phyloP scores from a whole-genome alignment of 495 filamentous ascomycete genomes.

The Penicillium taxi region DNA sequence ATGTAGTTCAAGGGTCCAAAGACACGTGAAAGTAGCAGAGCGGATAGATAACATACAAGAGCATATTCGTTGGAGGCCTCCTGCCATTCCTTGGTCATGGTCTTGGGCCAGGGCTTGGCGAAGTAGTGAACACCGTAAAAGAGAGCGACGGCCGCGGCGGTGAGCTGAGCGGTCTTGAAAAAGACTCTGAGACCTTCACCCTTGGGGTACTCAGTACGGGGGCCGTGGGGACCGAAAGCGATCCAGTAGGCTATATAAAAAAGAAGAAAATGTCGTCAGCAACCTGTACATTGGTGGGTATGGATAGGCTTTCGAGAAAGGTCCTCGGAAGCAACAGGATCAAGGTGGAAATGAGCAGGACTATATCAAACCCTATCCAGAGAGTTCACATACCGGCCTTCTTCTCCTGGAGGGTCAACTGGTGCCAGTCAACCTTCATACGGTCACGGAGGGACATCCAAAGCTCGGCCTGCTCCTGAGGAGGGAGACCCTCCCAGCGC shows the following conservation, averaged over 20 bases:
- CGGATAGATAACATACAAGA: slow-evolving; percentile 54
- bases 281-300: no score
- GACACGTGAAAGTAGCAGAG: not conserved
- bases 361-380: not conserved
- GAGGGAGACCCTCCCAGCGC: slow-evolving; percentile 94
- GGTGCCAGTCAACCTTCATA: slow-evolving; percentile 95
- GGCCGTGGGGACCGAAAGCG: slow-evolving; percentile 92
- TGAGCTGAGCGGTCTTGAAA: slow-evolving; percentile 57
- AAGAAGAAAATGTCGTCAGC: slow-evolving; percentile 16
- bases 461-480: slow-evolving; percentile 96
- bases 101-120: slow-evolving; percentile 63
- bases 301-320: slow-evolving; percentile 3
- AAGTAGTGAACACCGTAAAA: slow-evolving; percentile 57
- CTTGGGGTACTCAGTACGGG: slow-evolving; percentile 69
- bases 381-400: slow-evolving; percentile 76
- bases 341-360: slow-evolving; percentile 2
- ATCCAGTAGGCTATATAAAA: slow-evolving; percentile 83
- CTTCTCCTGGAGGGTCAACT: slow-evolving; percentile 93
- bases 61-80: slow-evolving; percentile 87
- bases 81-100: slow-evolving; percentile 94
- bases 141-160: slow-evolving; percentile 51
- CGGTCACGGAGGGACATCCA: slow-evolving; percentile 97
- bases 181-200: slow-evolving; percentile 72
- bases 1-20: not conserved
- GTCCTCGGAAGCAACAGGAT: slow-evolving; percentile 19